A percentile compares a stretch with the other conserved stretches of the same genome.
These are phyloP conservation scores for Hypoxylon sp. DNA, from an alignment of 2,329 filamentous ascomycete genomes.

Conservation along the genomic window DNA sequence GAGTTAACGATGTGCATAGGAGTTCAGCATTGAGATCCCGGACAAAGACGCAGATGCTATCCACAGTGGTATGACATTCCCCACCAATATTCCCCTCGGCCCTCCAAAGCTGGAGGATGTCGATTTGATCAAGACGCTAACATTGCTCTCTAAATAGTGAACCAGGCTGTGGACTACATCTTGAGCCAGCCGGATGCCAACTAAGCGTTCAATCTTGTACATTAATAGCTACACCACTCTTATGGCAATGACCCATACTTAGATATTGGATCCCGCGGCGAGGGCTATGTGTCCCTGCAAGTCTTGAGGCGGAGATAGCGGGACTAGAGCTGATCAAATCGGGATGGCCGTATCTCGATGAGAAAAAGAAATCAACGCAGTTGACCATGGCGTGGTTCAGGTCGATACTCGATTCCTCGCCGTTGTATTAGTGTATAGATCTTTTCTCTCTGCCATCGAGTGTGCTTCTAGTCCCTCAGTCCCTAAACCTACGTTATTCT, in stretches of 20 bases:
- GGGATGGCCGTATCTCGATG: conserved; percentile 26
- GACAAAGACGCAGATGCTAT: conserved; percentile 97
- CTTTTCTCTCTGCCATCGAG: conserved; percentile 36
- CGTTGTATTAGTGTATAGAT: conserved; percentile 55
- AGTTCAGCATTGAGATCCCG: conserved; percentile 93
- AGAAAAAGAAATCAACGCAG: conserved; percentile 41
- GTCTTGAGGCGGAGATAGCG: conserved; percentile 25
- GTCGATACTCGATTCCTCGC: conserved; percentile 36
- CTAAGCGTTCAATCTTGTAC: conserved; percentile 57
- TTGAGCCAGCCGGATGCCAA: conserved; percentile 90
- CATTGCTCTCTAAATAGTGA: conserved; percentile 69
- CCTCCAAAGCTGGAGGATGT: conserved; percentile 3
- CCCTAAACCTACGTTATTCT: background rate
- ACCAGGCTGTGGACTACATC: conserved; percentile 96
- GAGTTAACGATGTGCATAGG: conserved; percentile 55
- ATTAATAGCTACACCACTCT: conserved; percentile 49
- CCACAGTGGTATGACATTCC: conserved; percentile 80
- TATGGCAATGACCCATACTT: conserved; percentile 41
- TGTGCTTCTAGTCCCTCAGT: conserved; percentile 6
- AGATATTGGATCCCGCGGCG: conserved; percentile 34
- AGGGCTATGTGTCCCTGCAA: conserved; percentile 33
- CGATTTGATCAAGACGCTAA: conserved; percentile 34
- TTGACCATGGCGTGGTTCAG: conserved; percentile 33
- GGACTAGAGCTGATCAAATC: conserved; percentile 25
- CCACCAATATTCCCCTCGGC: conserved; percentile 37